Evolutionary conservation across 202 grass and related monocot genomes (phyloP), one percentile per base, ranked within the genome.

Genomic region (Dendrocalamus latiflorus): DNA sequence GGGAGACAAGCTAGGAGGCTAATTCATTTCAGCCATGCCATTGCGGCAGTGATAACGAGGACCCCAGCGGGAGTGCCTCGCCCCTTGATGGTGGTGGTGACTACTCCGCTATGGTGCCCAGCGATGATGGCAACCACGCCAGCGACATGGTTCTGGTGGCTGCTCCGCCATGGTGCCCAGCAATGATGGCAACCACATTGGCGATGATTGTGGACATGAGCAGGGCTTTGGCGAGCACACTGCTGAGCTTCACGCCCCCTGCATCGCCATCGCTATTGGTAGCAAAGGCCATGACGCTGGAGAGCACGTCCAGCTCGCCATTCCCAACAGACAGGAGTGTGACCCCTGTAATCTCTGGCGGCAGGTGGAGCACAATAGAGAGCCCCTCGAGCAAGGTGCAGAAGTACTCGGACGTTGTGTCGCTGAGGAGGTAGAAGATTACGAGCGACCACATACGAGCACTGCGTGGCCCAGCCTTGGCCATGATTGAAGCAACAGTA

Each of bases 391-490:
- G 84, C 22, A 77, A 75, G 8, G 86, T 73, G 89, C 90, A 96
- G 80, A 96, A 93, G 85, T 89, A 96, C 26, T 11, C 47, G 9
- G 93, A 87, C 6, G 91, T 89, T 8, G 93, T 97, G 86, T 91
- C 89, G 16, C 88, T 86, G 10, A 97, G 88, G 38, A 93, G 74
- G 83, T 97, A 97, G 81, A 97, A 97, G 49, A 97, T 88, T 14
- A 93, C 39, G 3, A 93, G 64, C 16, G 93, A 60, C 90, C 88
- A 93, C 71, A 37, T 0, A 24, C 38, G 21, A 93, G 68, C 42
- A 80, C 36, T 3, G 30, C 34, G 33, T 68, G 82, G 28, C 90
- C 88, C 11, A 96, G 65, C 49, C 65, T 17, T 7, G 86, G 81
- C 22, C 48, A 14, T 20, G 17, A 0, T 78, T 75, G 63, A 81